Evolutionary conservation across 140 eudicot genomes (phyloP).

Genomic region (Erigeron philadelphicus): DNA sequence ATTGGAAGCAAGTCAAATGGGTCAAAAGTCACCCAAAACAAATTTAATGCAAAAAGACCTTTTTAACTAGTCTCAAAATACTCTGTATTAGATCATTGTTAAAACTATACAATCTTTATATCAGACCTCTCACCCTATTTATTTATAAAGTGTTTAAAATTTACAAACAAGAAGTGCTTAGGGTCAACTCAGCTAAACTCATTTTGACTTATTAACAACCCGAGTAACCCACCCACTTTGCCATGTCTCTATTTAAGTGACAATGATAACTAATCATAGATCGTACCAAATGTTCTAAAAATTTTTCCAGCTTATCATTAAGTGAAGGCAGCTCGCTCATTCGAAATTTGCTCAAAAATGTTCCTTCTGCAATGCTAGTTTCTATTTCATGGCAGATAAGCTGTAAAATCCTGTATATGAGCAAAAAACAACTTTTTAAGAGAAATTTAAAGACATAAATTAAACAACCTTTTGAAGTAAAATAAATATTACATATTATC

Average conservation of each 20-base stretch:
- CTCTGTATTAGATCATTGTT: background rate
- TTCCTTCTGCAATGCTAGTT: constrained; percentile 48
- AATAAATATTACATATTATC: constrained; percentile 49
- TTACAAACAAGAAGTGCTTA: background rate
- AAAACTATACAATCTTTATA: background rate
- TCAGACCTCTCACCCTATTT: background rate
- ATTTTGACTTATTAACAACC: background rate
- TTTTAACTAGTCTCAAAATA: background rate
- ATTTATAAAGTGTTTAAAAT: background rate
- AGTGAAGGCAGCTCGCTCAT: constrained; percentile 78
- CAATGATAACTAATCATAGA: background rate
- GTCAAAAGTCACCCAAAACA: background rate
- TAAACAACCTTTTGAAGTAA: constrained; percentile 13
- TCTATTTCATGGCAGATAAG: constrained; percentile 61
- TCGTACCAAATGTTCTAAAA: constrained; percentile 62
- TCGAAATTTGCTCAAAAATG: constrained; percentile 58
- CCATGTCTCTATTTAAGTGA: constrained; percentile 3
- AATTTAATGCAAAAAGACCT: background rate
- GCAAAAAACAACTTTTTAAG: constrained; percentile 16
- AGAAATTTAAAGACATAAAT: background rate
- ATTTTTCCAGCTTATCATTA: constrained; percentile 76
- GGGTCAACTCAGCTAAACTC: background rate
- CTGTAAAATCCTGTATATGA: constrained; percentile 45
- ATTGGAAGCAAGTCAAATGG: background rate
- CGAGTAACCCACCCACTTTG: background rate